These are phyloP conservation scores for Puccinia polysora DNA, from an alignment of 1,284 basidiomycete species.

Conservation along the genomic window DNA sequence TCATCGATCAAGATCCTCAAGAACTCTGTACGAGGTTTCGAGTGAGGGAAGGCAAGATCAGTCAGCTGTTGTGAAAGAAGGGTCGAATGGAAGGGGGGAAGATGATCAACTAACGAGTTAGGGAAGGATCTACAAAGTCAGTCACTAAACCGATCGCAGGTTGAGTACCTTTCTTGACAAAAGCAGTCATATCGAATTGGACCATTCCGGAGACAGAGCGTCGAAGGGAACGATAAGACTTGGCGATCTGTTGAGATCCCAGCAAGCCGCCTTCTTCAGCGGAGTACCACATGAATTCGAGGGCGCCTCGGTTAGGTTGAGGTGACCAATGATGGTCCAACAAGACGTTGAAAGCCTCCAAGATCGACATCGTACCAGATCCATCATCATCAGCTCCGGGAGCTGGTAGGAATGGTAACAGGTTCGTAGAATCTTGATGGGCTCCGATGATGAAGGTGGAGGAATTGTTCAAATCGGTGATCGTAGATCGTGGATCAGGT, in stretches of 20 bases:
- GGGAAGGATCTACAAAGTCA: constrained; percentile 71
- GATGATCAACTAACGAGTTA: constrained; percentile 57
- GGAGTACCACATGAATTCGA: constrained; percentile 95
- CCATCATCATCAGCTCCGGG: constrained; percentile 77
- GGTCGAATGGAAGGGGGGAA: background rate
- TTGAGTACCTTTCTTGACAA: constrained; percentile 80
- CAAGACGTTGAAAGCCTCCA: constrained; percentile 81
- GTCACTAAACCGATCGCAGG: constrained; percentile 86
- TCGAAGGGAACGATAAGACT: constrained; percentile 64
- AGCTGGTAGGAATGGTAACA: constrained; percentile 72
- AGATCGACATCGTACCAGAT: constrained; percentile 83
- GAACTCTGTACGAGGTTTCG: no score
- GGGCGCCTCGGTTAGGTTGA: constrained; percentile 63
- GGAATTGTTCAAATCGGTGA: constrained; percentile 45
- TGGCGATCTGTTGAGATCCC: constrained; percentile 84
- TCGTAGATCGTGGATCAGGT: constrained; percentile 44
- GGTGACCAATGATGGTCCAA: constrained; percentile 64
- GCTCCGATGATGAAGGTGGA: constrained; percentile 53
- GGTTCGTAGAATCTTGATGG: constrained; percentile 54
- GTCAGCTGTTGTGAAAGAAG: no score
- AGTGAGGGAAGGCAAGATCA: no score
- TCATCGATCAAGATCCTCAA: constrained; percentile 33
- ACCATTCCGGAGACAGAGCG: constrained; percentile 80
- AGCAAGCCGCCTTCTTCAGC: constrained; percentile 91
- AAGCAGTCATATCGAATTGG: constrained; percentile 60